A percentile compares a stretch with the other conserved stretches of the same genome.
Conservation (phyloP, 768 basidiomycete genomes). For the Termitomyces sp. region DNA sequence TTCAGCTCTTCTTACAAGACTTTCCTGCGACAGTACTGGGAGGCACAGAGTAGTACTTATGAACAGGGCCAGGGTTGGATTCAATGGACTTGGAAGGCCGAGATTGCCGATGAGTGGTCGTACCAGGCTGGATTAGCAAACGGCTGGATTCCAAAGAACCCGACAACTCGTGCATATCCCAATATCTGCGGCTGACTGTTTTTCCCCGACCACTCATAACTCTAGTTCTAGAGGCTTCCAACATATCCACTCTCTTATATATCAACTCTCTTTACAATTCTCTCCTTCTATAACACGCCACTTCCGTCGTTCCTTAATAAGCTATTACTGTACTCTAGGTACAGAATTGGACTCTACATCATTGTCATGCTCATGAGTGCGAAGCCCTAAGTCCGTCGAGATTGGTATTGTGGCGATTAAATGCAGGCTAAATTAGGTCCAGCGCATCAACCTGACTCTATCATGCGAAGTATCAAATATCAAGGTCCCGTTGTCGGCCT, state of each 20-base stretch:
- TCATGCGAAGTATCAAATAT: constrained; percentile 2
- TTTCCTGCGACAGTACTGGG: constrained; percentile 80
- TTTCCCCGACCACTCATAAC: background rate
- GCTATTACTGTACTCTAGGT: background rate
- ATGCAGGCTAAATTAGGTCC: background rate
- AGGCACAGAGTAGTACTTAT: constrained; percentile 75
- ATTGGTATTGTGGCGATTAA: too few species aligned
- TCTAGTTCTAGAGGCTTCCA: too few species aligned
- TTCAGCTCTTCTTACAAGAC: constrained; percentile 80
- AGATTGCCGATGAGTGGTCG: constrained; percentile 84
- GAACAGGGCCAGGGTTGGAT: constrained; percentile 75
- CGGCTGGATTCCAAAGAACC: constrained; percentile 80
- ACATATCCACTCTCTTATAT: background rate
- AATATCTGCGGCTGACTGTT: constrained; percentile 51
- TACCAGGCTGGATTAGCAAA: constrained; percentile 77
- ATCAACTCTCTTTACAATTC: constrained; percentile 1
- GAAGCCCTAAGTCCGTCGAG: background rate
- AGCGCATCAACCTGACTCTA: background rate
- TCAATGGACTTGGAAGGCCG: constrained; percentile 85
- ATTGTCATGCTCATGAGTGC: background rate
- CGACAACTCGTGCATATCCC: constrained; percentile 49
- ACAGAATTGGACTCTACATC: background rate
- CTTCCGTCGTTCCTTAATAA: constrained; percentile 5
- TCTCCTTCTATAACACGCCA: background rate
- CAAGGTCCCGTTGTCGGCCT: constrained; percentile 26